These are phyloP conservation scores for Clavispora santaluciae DNA, from an alignment of 805 yeast genomes.

Conservation along the genomic window DNA sequence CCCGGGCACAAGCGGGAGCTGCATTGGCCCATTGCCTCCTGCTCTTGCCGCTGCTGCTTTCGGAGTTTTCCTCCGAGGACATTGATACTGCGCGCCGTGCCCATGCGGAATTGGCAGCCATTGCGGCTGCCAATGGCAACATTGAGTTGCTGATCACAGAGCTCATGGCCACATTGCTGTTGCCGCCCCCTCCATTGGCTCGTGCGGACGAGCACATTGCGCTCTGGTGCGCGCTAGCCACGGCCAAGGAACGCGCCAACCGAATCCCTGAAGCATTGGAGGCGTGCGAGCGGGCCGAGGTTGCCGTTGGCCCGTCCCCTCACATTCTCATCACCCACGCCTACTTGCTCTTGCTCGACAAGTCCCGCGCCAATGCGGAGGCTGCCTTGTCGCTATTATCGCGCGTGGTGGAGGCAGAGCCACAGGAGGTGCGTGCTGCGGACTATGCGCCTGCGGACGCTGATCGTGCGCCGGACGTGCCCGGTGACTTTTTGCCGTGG, in stretches of 20 bases:
- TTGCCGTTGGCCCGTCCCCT: conserved; percentile 41
- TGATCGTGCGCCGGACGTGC: conserved; percentile 16
- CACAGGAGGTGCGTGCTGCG: conserved; percentile 6
- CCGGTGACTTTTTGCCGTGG: conserved; percentile 56
- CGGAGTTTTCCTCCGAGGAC: conserved; percentile 26
- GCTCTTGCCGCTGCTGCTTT: conserved; percentile 30
- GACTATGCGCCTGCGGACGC: conserved; percentile 12
- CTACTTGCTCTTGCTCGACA: conserved; percentile 40
- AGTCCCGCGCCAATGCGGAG: conserved; percentile 13
- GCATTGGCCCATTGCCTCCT: conserved; percentile 43
- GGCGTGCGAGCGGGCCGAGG: conserved; percentile 46
- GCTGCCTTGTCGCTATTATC: conserved; percentile 17
- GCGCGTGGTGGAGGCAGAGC: conserved; percentile 17
- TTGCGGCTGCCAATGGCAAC: conserved; percentile 49
- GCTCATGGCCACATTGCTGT: conserved; percentile 43
- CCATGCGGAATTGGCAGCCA: conserved; percentile 52
- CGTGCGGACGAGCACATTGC: conserved; percentile 44
- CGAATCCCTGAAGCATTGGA: conserved; percentile 46
- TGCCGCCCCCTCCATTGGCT: conserved; percentile 45
- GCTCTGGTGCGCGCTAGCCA: conserved; percentile 50
- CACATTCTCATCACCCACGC: conserved; percentile 46
- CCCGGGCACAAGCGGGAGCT: conserved; percentile 43
- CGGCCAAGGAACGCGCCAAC: conserved; percentile 47
- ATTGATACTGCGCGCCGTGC: conserved; percentile 47
- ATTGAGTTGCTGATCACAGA: conserved; percentile 47